Base-by-base conservation (phyloP, 768 basidiomycete species). In the Leccinellum luteum region DNA sequence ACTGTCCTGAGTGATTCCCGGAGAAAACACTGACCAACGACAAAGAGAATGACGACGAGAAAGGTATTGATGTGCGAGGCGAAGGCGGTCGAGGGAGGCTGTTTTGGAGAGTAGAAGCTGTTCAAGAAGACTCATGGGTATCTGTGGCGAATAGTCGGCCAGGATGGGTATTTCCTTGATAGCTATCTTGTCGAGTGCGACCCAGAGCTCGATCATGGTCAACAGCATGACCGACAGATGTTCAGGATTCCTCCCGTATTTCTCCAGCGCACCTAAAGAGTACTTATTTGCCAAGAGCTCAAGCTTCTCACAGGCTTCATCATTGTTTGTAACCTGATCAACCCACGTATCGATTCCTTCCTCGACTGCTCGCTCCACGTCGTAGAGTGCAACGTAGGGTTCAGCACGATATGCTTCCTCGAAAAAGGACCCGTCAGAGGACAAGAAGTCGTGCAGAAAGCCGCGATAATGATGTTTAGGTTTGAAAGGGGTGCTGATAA, bases 151-250 rank as follows among this genome's bases (percentile, higher is more conserved):
- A 43, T 72, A 75, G 8, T 74, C 59, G 13, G 38, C 56, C 3
- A 77, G 47, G 9, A 75, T 54, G 25, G 74, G 66, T n/a, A 65
- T 61, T 25, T 61, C 44, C 9, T 45, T 51, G 19, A 67, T 41
- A 1, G 56, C 62, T 3, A 70, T 31, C 35, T 58, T 66, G 54
- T 76, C 76, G 7, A 76, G 55, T 0, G 63, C 75, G 1, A 73
- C 54, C 69, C 67, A 77, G 6, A 76, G 69, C 30, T 79, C 76
- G 1, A 69, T 27, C 9, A 38, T 27, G 0, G 67, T 69, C 47
- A 83, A 64, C 23, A 81, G 55, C 70, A 79, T 75, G 6, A 75
- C 56, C 0, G 79, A 80, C 3, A 60, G 31, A 34, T 68, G 58
- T 54, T 80, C 78, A 15, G 75, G 71, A 25, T 69, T 75, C 3